Evolutionary conservation across 352 stramenopile species (phyloP).

Genomic region (Globisporangium nunn): DNA sequence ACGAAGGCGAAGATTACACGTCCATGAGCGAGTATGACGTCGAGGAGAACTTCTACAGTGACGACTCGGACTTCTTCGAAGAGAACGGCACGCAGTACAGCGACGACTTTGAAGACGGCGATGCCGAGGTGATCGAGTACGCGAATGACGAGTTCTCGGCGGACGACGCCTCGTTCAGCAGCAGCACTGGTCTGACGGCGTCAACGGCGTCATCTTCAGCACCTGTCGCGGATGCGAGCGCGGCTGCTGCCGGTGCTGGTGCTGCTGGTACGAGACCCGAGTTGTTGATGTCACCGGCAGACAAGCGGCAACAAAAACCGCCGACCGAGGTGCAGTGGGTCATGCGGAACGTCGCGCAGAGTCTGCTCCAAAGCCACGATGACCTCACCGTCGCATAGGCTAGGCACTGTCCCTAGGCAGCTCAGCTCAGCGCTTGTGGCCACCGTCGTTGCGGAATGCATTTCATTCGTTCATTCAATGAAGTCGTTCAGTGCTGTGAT

Average conservation of each 20-base stretch:
- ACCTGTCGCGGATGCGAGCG: not conserved
- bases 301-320: slow-evolving; percentile 16
- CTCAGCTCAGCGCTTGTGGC: too few species aligned
- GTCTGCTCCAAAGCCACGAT: slow-evolving; percentile 51
- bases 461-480: slow-evolving; percentile 4
- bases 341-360: slow-evolving; percentile 66
- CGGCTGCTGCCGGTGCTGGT: not conserved
- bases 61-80: slow-evolving; percentile 68
- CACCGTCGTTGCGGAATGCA: slow-evolving; percentile 7
- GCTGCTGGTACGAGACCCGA: not conserved
- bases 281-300: slow-evolving; percentile 10
- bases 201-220: not conserved
- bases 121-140: slow-evolving; percentile 78
- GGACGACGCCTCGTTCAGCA: slow-evolving; percentile 24
- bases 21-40: slow-evolving; percentile 70
- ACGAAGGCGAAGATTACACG: slow-evolving; percentile 48
- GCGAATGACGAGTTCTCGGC: slow-evolving; percentile 51
- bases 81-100: slow-evolving; percentile 70
- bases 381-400: slow-evolving; percentile 22
- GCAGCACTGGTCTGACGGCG: not conserved
- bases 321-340: slow-evolving; percentile 67
- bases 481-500: not conserved
- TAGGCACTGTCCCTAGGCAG: not conserved
- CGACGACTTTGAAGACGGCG: slow-evolving; percentile 74
- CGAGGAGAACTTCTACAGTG: slow-evolving; percentile 83